Percentiles rank a stretch among this genome's conserved stretches.
Evolutionary conservation across 192 early-diverging fungal species (phyloP).

Genomic region (Chytriomyces sp.): DNA sequence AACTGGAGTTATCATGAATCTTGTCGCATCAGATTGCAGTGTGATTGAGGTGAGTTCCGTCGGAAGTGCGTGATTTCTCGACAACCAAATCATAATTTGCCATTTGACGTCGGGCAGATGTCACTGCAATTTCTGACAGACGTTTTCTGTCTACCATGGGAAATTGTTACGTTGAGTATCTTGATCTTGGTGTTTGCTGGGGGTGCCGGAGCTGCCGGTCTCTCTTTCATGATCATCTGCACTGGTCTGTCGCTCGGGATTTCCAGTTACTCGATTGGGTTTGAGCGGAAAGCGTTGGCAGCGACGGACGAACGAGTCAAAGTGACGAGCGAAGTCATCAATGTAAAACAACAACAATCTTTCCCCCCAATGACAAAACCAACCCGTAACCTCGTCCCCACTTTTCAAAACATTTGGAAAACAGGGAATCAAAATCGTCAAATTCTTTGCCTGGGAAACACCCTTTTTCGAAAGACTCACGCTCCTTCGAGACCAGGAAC

Average conservation of each 20-base stretch:
- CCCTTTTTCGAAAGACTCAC: slow-evolving; percentile 66
- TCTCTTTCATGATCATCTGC: slow-evolving; percentile 50
- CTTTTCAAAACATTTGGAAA: too few relatives aligned
- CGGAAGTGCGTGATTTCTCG: slow-evolving; percentile 45
- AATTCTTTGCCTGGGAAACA: slow-evolving; percentile 87
- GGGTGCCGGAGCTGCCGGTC: slow-evolving; percentile 53
- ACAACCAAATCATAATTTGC: slow-evolving; percentile 56
- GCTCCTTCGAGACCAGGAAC: slow-evolving; percentile 66
- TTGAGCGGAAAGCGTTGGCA: slow-evolving; percentile 40
- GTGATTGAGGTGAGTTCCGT: slow-evolving; percentile 32
- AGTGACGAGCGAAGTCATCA: slow-evolving; percentile 59
- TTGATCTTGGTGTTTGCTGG: slow-evolving; percentile 50
- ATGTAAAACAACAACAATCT: slow-evolving; percentile 30
- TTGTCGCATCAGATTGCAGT: slow-evolving; percentile 18
- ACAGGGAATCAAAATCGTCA: slow-evolving; percentile 82
- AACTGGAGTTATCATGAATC: slow-evolving; percentile 26
- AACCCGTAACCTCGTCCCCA: too few relatives aligned
- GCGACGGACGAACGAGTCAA: slow-evolving; percentile 70
- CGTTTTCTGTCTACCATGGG: slow-evolving; percentile 48
- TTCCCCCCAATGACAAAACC: too few relatives aligned
- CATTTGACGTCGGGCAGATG: slow-evolving; percentile 48
- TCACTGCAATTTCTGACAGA: slow-evolving; percentile 22
- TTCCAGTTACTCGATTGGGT: slow-evolving; percentile 33
- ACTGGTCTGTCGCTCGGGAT: slow-evolving; percentile 44
- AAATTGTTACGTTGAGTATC: slow-evolving; percentile 66